These are phyloP conservation scores for Pleurotus eryngii DNA, from an alignment of 768 basidiomycete species.

Conservation along the genomic window DNA sequence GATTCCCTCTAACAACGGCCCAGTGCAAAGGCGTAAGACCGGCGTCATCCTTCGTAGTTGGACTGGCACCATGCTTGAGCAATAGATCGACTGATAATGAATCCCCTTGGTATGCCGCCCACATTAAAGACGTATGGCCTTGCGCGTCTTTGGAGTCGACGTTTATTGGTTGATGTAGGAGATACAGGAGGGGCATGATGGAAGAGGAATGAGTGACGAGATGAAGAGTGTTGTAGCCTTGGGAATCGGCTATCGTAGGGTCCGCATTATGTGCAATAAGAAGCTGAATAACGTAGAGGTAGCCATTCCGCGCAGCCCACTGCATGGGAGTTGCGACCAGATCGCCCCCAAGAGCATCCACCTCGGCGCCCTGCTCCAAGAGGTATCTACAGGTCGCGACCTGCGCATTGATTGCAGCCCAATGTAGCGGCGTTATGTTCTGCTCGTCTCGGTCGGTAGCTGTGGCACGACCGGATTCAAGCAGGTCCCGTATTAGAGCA, in stretches of 20 bases:
- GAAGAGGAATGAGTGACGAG: constrained; percentile 92
- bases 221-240: constrained; percentile 95
- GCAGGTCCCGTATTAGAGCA: constrained; percentile 53
- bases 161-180: constrained; percentile 89
- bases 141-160: constrained; percentile 89
- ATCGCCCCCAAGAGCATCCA: constrained; percentile 93
- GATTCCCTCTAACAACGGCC: constrained; percentile 96
- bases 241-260: constrained; percentile 85
- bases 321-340: constrained; percentile 93
- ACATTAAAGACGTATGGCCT: constrained; percentile 95
- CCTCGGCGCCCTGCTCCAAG: constrained; percentile 89
- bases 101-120: constrained; percentile 99
- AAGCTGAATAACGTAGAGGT: constrained; percentile 92
- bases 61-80: constrained; percentile 82
- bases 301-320: constrained; percentile 97
- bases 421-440: constrained; percentile 94
- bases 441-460: constrained; percentile 83
- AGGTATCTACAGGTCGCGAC: constrained; percentile 84
- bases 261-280: constrained; percentile 89
- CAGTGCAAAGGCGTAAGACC: constrained; percentile 93
- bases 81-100: constrained; percentile 91
- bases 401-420: constrained; percentile 98
- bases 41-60: constrained; percentile 70
- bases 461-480: constrained; percentile 66
- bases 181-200: constrained; percentile 90